These are phyloP conservation scores for Yamadazyma kitorensis DNA, from an alignment of 805 yeast species.

Conservation along the genomic window DNA sequence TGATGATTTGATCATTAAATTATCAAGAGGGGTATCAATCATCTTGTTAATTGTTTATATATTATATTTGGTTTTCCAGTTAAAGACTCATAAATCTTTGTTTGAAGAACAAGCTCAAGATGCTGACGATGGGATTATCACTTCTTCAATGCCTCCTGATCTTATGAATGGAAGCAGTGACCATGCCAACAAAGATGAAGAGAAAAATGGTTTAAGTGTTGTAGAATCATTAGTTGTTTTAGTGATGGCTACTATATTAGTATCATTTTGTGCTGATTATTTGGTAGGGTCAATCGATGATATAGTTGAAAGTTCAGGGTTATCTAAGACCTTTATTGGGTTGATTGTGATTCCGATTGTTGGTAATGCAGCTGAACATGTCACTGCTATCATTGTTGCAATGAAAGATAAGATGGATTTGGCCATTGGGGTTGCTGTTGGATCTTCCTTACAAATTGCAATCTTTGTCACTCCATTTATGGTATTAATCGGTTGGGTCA, in stretches of 20 bases:
- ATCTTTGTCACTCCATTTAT: slow-evolving; percentile 92
- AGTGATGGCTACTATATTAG: slow-evolving; percentile 66
- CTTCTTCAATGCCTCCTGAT: slow-evolving; percentile 24
- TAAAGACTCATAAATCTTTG: slow-evolving; percentile 75
- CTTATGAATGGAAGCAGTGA: slow-evolving; percentile 5
- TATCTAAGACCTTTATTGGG: slow-evolving; percentile 94
- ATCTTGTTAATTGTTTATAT: slow-evolving; percentile 74
- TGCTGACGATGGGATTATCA: slow-evolving; percentile 37
- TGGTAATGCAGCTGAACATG: slow-evolving; percentile 99
- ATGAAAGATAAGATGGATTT: slow-evolving; percentile 96
- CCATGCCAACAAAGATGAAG: slow-evolving; percentile 14
- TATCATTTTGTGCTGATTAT: slow-evolving; percentile 89
- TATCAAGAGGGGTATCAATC: slow-evolving; percentile 84
- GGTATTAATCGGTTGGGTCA: slow-evolving; percentile 91
- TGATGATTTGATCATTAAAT: slow-evolving; percentile 55
- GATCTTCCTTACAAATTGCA: slow-evolving; percentile 93
- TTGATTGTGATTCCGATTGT: slow-evolving; percentile 92
- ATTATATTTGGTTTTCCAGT: slow-evolving; percentile 81
- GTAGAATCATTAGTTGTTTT: slow-evolving; percentile 54
- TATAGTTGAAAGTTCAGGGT: slow-evolving; percentile 77
- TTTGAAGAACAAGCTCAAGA: slow-evolving; percentile 53
- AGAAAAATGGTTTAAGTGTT: slow-evolving; percentile 45
- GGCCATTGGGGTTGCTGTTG: slow-evolving; percentile 95
- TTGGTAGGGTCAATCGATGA: slow-evolving; percentile 92
- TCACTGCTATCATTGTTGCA: slow-evolving; percentile 93